Conservation (phyloP, 129 eudicot genomes). For the Kitagawia praeruptora region DNA sequence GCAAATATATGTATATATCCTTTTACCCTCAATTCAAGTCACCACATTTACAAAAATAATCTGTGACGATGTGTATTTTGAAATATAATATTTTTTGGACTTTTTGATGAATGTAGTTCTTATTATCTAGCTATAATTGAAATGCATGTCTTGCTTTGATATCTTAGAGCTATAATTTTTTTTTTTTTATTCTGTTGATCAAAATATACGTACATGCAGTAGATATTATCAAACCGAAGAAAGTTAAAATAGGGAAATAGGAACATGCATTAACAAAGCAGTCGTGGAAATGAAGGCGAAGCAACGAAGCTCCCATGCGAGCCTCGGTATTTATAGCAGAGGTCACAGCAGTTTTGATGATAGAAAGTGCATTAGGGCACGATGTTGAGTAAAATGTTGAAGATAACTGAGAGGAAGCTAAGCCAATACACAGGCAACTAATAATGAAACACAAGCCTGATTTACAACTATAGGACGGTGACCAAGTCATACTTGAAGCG, state of each 20-base stretch:
- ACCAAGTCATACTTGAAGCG: background rate
- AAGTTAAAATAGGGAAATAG: background rate
- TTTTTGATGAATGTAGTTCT: too few relatives aligned
- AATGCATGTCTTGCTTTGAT: too few relatives aligned
- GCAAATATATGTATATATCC: too few relatives aligned
- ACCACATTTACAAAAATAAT: too few relatives aligned
- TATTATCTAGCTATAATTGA: too few relatives aligned
- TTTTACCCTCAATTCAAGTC: too few relatives aligned
- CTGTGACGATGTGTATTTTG: too few relatives aligned
- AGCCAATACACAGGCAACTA: background rate
- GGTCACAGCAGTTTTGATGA: background rate
- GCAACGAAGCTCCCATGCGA: conserved; percentile 5
- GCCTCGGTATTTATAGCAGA: background rate
- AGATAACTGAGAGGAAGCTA: conserved; percentile 2
- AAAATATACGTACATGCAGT: too few relatives aligned
- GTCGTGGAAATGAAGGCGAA: conserved; percentile 5
- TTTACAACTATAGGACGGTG: background rate
- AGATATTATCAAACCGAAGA: too few relatives aligned
- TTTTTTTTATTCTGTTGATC: too few relatives aligned
- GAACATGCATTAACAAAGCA: background rate
- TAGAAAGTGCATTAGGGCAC: background rate
- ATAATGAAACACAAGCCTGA: background rate
- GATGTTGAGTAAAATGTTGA: conserved; percentile 1
- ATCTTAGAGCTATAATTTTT: too few relatives aligned
- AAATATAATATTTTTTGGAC: too few relatives aligned